Evolutionary conservation across 352 stramenopile species (phyloP).

Genomic region (Globisporangium radiosum): DNA sequence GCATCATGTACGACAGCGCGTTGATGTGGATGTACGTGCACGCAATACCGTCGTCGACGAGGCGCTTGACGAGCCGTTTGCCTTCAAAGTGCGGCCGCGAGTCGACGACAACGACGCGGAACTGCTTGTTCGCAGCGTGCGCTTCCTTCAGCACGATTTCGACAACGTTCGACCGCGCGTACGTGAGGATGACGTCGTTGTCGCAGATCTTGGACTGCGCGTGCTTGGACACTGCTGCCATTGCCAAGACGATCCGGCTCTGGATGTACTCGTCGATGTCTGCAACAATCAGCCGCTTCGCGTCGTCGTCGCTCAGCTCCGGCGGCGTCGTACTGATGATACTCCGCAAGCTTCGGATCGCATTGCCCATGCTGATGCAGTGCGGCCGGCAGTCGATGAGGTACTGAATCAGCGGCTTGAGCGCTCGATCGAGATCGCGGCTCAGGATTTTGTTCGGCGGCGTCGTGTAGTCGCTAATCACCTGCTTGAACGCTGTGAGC

Average conservation of each 20-base stretch:
- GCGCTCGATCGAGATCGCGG: constrained; percentile 82
- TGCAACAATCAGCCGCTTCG: constrained; percentile 80
- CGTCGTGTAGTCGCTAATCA: constrained; percentile 88
- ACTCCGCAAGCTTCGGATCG: constrained; percentile 88
- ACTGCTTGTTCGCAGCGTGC: constrained; percentile 28
- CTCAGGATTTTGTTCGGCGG: constrained; percentile 70
- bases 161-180: constrained; percentile 91
- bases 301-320: constrained; percentile 81
- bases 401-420: constrained; percentile 93
- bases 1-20: constrained; percentile 94
- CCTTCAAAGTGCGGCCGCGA: constrained; percentile 84
- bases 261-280: constrained; percentile 93
- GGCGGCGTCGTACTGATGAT: constrained; percentile 85
- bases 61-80: constrained; percentile 65
- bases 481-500: constrained; percentile 88
- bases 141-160: constrained; percentile 74
- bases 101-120: constrained; percentile 94
- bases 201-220: constrained; percentile 85
- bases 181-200: constrained; percentile 94
- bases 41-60: constrained; percentile 64
- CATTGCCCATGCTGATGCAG: constrained; percentile 94
- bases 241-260: constrained; percentile 90
- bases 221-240: constrained; percentile 86
- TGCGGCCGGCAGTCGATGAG: constrained; percentile 92
- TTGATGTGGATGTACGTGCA: constrained; percentile 94